Evolutionary conservation across 495 filamentous ascomycete species (phyloP), one percentile per base, ranked within the genome.

Genomic region (Amphirosellinia nigrospora): DNA sequence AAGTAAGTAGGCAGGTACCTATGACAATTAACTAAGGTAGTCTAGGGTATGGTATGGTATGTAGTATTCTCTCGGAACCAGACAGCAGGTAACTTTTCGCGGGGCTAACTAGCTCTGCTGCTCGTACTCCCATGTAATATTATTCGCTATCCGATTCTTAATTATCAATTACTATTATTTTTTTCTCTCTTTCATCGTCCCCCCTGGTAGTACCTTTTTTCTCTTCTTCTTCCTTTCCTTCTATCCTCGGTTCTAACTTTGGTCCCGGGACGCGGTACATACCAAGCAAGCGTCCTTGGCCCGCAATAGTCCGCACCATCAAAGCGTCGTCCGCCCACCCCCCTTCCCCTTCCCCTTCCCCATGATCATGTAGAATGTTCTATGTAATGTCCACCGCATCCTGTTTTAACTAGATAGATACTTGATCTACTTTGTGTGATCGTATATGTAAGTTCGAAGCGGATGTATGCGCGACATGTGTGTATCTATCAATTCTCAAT

Each of bases 91-190:
- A 58, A 19, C 73, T 66, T 66, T 50, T 74, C 69, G 73, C 69
- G 45, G 64, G 70, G 53, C 53, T 32, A 71, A 69, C 67, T 73
- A 66, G 62, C 59, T 78, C n/a, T n/a, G n/a, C n/a, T n/a, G n/a
- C n/a, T 58, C 55, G 55, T 58, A 38, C 55, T 58, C 55, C 55
- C 55, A 58, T 36, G 55, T 58, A 58, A 58, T 58, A 58, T 36
- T 36, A 34, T 58, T 58, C 55, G 16, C 10, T 11, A 58, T 58
- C 32, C 32, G 26, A 55, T 55, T 19, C 30, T 32, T 55, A 55
- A 58, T 32, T n/a, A n/a, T n/a, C n/a, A 16, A 58, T 36, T 58
- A 21, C n/a, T 36, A 15, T 21, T n/a, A 21, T 32, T 53, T 2
- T 28, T 58, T 36, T 34, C 21, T 34, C 21, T 32, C 30, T 2